Conservation (phyloP, 2,329 filamentous ascomycete species). For the Dothideomycetes sp. region DNA sequence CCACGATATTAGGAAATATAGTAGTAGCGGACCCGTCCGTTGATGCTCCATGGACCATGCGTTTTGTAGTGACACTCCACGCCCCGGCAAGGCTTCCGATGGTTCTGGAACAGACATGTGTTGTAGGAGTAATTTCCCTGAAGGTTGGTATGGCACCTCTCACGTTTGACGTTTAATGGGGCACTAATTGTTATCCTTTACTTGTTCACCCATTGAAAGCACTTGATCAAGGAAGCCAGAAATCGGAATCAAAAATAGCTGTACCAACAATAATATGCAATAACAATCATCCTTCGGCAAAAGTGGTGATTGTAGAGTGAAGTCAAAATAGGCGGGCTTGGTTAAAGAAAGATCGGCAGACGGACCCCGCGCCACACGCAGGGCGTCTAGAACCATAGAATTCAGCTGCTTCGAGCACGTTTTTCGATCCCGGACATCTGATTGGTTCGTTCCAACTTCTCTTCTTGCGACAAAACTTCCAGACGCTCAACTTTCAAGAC, state of each 20-base stretch:
- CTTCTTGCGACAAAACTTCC: not conserved
- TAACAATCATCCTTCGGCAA: not conserved
- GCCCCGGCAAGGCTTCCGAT: too few relatives aligned
- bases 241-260: not conserved
- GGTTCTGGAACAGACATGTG: not conserved
- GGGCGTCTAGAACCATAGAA: constrained; percentile 12
- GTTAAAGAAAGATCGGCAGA: too few relatives aligned
- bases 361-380: constrained; percentile 9
- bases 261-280: not conserved
- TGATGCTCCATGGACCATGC: constrained; percentile 5
- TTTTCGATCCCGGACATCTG: not conserved
- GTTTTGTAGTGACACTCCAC: too few relatives aligned
- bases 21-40: constrained; percentile 9
- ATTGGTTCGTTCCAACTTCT: constrained; percentile 3
- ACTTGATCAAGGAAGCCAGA: too few relatives aligned
- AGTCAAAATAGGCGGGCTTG: constrained; percentile 2
- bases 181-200: too few relatives aligned
- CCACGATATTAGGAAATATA: constrained; percentile 2
- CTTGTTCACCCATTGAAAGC: too few relatives aligned
- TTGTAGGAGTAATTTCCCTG: not conserved
- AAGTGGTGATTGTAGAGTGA: not conserved
- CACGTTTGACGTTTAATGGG: too few relatives aligned
- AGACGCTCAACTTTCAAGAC: constrained; percentile 7
- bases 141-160: not conserved
- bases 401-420: constrained; percentile 13